phyloP scores from a whole-genome alignment of 2,329 filamentous ascomycete species.

The Chaetomium strumarium region DNA sequence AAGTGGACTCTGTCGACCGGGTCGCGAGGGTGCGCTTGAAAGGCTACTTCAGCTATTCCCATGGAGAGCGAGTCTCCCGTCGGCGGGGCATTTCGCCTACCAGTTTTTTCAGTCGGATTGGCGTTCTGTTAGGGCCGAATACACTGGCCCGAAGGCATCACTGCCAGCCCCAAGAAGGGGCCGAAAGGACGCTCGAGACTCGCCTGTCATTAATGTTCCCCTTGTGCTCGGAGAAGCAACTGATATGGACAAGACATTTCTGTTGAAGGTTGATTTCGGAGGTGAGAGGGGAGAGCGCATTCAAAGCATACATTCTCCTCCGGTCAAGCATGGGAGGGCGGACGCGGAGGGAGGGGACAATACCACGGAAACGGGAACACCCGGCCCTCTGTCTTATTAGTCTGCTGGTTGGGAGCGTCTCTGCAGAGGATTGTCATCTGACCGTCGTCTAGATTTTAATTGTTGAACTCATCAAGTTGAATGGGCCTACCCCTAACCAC shows the following conservation, averaged over 20 bases:
- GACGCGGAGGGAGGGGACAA: conserved; percentile 2
- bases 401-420: conserved; percentile 7
- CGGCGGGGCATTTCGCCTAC: conserved; percentile 1
- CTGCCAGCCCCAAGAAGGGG: conserved; percentile 7
- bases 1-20: neutral
- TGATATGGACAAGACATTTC: neutral
- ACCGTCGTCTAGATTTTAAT: conserved; percentile 12
- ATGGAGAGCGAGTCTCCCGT: conserved; percentile 2
- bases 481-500: no score
- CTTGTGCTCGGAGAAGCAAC: conserved; percentile 6
- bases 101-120: conserved; percentile 5
- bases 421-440: conserved; percentile 5
- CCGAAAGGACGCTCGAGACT: conserved; percentile 10
- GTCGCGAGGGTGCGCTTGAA: neutral
- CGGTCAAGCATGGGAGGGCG: neutral
- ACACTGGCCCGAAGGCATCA: neutral
- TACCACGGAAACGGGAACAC: neutral
- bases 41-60: neutral
- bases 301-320: conserved; percentile 1
- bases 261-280: neutral
- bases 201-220: conserved; percentile 13
- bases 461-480: conserved; percentile 1
- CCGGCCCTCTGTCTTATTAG: conserved; percentile 2
- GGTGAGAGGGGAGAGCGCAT: neutral
- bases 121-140: conserved; percentile 4